phyloP scores from a whole-genome alignment of 1,284 basidiomycete species.

The Ustilago trichophora region DNA sequence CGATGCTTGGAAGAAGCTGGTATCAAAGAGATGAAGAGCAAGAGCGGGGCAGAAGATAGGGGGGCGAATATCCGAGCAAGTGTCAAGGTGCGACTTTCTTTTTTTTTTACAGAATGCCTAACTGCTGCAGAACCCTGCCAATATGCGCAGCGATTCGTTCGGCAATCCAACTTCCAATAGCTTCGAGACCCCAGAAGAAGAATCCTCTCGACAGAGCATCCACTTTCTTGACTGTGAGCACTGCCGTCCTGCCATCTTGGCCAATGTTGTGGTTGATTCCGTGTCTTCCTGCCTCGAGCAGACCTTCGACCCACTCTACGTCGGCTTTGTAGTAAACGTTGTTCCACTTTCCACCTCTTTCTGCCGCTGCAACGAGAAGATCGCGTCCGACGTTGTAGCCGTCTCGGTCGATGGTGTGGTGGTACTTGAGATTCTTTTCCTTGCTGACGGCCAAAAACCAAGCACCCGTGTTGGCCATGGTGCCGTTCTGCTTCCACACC shows the following conservation, averaged over 20 bases:
- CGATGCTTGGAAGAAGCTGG: too few relatives aligned
- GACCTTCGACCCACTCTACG: constrained; percentile 61
- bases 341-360: constrained; percentile 59
- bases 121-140: constrained; percentile 7
- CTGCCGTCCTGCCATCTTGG: constrained; percentile 60
- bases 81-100: too few relatives aligned
- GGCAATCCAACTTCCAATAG: constrained; percentile 31
- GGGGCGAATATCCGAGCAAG: too few relatives aligned
- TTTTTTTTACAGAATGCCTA: constrained; percentile 29
- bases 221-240: constrained; percentile 59
- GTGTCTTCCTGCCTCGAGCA: constrained; percentile 58
- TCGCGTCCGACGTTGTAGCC: constrained; percentile 67
- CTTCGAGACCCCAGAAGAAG: constrained; percentile 39
- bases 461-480: constrained; percentile 62
- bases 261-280: constrained; percentile 66
- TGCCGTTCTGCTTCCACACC: constrained; percentile 67
- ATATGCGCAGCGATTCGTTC: constrained; percentile 22
- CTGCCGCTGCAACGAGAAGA: constrained; percentile 59
- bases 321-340: constrained; percentile 60
- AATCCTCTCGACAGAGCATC: constrained; percentile 24
- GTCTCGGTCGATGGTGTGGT: constrained; percentile 64
- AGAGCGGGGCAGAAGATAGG: too few relatives aligned
- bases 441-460: constrained; percentile 67
- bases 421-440: constrained; percentile 61
- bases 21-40: too few relatives aligned